These are phyloP conservation scores for Alternaria sp. DNA, from an alignment of 2,329 filamentous ascomycete genomes.

Conservation along the genomic window DNA sequence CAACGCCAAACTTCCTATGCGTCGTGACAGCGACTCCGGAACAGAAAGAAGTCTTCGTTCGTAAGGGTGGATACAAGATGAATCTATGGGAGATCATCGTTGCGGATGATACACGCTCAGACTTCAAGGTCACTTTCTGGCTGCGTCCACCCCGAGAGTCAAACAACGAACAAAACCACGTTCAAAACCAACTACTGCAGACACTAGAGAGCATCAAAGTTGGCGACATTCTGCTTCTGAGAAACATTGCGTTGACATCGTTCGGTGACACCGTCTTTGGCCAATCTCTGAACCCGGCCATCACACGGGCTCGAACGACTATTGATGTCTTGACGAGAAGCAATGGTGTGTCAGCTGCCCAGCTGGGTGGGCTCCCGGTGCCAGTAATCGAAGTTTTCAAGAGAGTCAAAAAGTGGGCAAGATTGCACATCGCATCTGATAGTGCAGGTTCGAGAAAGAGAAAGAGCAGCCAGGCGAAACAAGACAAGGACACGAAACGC, in stretches of 20 bases:
- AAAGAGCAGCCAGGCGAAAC: constrained; percentile 14
- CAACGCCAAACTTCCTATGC: constrained; percentile 82
- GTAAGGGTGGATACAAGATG: constrained; percentile 62
- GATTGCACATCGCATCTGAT: constrained; percentile 66
- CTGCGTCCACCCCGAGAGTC: constrained; percentile 53
- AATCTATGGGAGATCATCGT: constrained; percentile 56
- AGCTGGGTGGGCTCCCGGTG: constrained; percentile 46
- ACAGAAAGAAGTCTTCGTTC: constrained; percentile 71
- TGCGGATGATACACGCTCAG: constrained; percentile 82
- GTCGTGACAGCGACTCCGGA: constrained; percentile 76
- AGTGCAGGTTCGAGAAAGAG: constrained; percentile 23
- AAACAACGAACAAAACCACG: constrained; percentile 17
- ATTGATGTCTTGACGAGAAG: constrained; percentile 70
- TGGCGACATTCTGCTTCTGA: constrained; percentile 79
- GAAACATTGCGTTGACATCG: constrained; percentile 77
- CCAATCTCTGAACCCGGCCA: constrained; percentile 74
- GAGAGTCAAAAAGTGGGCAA: constrained; percentile 76
- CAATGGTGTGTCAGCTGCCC: constrained; percentile 58
- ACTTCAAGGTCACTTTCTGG: constrained; percentile 88
- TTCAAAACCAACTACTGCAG: constrained; percentile 47
- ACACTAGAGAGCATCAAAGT: constrained; percentile 60
- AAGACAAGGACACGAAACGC: constrained; percentile 17
- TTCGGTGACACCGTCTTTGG: constrained; percentile 83
- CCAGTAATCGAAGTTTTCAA: constrained; percentile 68
- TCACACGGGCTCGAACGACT: constrained; percentile 70